Evolutionary conservation across 1,284 basidiomycete genomes (phyloP).

Genomic region (Apiotrichum veenhuisii): DNA sequence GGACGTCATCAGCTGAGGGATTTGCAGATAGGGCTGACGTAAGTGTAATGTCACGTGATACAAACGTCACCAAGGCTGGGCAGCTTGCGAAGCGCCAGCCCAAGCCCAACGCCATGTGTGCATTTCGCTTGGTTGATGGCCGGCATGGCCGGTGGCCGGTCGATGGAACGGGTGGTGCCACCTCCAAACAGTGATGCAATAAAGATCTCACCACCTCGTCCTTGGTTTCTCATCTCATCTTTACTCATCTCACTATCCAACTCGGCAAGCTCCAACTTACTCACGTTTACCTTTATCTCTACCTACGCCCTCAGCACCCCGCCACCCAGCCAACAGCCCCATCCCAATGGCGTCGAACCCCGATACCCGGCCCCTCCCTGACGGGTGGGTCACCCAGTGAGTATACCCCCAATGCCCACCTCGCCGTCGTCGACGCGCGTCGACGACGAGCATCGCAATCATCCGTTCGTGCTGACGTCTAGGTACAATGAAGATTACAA

Average conservation of each 20-base stretch:
- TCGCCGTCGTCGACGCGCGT: neutral
- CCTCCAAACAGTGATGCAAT: too few relatives aligned
- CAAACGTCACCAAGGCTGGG: too few relatives aligned
- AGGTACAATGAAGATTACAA: slow-evolving; percentile 49
- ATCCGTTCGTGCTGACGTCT: neutral
- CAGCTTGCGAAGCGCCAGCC: too few relatives aligned
- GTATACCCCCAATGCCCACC: slow-evolving; percentile 8
- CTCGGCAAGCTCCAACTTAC: neutral
- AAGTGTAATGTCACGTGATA: too few relatives aligned
- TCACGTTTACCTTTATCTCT: neutral
- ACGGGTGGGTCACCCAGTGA: slow-evolving; percentile 47
- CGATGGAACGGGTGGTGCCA: neutral
- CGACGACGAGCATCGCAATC: too few relatives aligned
- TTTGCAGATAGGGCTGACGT: too few relatives aligned
- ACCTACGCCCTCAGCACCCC: neutral
- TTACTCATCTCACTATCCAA: neutral
- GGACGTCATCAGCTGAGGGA: too few relatives aligned
- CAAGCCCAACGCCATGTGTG: too few relatives aligned
- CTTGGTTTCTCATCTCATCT: neutral
- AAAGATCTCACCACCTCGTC: too few relatives aligned
- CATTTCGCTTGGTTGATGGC: too few relatives aligned
- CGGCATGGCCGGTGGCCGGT: neutral
- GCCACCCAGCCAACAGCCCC: neutral
- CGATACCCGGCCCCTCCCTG: slow-evolving; percentile 41
- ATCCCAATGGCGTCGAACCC: slow-evolving; percentile 33